These are phyloP conservation scores for Tritrichomonas foetus DNA, from an alignment of 208 protist genomes.

Conservation along the genomic window DNA sequence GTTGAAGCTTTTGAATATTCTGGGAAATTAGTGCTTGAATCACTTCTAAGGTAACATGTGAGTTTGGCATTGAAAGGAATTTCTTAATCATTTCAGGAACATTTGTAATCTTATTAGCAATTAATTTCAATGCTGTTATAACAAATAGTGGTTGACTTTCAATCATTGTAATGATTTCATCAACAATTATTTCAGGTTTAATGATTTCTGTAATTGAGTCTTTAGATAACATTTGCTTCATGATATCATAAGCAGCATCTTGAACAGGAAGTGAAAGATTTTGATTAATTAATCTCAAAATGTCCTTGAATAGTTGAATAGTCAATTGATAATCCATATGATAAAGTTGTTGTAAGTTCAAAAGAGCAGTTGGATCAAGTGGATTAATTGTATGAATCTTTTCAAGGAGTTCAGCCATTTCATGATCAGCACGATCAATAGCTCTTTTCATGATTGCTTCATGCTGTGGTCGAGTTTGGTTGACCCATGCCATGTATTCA, in stretches of 20 bases:
- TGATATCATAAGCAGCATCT: no score
- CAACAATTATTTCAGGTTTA: no score
- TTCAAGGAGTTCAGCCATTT: not conserved
- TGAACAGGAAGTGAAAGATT: no score
- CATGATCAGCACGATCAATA: not conserved
- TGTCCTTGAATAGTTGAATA: not conserved
- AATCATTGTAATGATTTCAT: not conserved
- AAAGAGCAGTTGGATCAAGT: not conserved
- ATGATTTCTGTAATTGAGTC: no score
- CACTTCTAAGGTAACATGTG: not conserved
- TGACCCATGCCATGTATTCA: not conserved
- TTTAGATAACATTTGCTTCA: no score
- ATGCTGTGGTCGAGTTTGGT: not conserved
- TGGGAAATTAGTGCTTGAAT: not conserved
- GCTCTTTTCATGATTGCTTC: not conserved
- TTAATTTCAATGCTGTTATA: not conserved
- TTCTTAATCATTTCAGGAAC: not conserved
- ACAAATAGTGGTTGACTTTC: not conserved
- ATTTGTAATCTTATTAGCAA: not conserved
- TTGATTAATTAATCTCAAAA: not conserved
- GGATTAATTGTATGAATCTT: not conserved
- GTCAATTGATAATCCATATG: not conserved
- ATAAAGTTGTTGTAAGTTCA: not conserved
- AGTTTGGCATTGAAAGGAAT: not conserved
- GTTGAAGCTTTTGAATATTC: not conserved